A percentile compares a stretch with the other conserved stretches of the same genome.
Conservation (phyloP, 208 protist species). For the Tritrichomonas foetus region DNA sequence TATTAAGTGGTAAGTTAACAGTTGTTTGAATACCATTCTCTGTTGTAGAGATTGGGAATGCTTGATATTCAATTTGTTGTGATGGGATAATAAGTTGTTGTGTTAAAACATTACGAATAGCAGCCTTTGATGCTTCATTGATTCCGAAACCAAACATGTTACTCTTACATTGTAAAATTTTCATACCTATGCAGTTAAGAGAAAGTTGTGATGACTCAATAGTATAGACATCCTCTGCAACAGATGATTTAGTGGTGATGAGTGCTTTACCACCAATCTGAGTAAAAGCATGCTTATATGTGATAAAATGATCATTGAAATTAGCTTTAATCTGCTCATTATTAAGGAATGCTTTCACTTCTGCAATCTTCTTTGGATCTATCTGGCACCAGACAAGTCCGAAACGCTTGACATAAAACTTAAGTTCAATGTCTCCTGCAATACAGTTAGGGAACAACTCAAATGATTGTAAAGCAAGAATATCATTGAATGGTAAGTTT, state of each 20-base stretch:
- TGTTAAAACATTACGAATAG: neutral
- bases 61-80: neutral
- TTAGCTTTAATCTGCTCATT: neutral
- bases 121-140: neutral
- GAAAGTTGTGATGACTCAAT: neutral
- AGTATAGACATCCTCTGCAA: neutral
- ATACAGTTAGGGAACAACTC: neutral
- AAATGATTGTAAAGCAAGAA: neutral
- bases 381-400: neutral
- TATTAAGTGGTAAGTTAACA: neutral
- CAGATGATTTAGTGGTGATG: neutral
- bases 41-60: neutral
- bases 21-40: neutral
- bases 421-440: neutral
- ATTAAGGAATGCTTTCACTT: neutral
- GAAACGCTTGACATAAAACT: neutral
- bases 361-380: neutral
- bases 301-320: neutral
- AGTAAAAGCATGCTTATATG: neutral
- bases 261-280: neutral
- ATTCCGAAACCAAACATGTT: neutral
- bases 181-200: neutral
- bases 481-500: neutral
- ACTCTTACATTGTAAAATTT: neutral
- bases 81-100: neutral